Percentiles rank a stretch among this genome's conserved stretches.
phyloP scores from a whole-genome alignment of 2,329 filamentous ascomycete genomes.

The Tolypocladium nubicola region DNA sequence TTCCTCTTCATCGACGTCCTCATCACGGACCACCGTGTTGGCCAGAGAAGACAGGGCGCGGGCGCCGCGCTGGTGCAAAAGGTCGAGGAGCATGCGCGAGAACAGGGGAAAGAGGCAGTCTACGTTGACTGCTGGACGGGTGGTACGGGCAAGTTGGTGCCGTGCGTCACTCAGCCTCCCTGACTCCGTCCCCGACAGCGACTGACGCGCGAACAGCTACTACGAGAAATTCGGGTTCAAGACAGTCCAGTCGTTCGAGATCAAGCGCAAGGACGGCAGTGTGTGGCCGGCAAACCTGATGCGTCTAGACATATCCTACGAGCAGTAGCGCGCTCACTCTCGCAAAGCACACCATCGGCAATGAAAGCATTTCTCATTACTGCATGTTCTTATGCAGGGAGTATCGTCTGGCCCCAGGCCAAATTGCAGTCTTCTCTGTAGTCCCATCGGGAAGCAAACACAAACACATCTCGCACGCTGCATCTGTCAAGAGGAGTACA shows the following conservation, averaged over 20 bases:
- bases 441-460: neutral
- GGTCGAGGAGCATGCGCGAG: neutral
- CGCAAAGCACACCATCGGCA: too few relatives aligned
- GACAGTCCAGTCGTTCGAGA: neutral
- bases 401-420: neutral
- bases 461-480: neutral
- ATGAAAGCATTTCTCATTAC: too few relatives aligned
- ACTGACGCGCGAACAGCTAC: neutral
- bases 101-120: constrained; percentile 7
- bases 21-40: neutral
- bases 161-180: neutral
- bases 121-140: constrained; percentile 18
- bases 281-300: neutral
- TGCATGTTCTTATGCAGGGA: neutral
- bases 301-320: neutral
- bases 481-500: neutral
- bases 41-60: neutral
- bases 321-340: neutral
- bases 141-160: constrained; percentile 10
- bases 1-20: neutral
- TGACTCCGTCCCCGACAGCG: neutral
- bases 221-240: neutral
- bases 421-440: neutral
- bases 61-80: neutral
- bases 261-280: neutral